Percentiles rank a stretch among this genome's conserved stretches.
Conservation (phyloP, 345 rosid species). For the Reutealis trisperma region DNA sequence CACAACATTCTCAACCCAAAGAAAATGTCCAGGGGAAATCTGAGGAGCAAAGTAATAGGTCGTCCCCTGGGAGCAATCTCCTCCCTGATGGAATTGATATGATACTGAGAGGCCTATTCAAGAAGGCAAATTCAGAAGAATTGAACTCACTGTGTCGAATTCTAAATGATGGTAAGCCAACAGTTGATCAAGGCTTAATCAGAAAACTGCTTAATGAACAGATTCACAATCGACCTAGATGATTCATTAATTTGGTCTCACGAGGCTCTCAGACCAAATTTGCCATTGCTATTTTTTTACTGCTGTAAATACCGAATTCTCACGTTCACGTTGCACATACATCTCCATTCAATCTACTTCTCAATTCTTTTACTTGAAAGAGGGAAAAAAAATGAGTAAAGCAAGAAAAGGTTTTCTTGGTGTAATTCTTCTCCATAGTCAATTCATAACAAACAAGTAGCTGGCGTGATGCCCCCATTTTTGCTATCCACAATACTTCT, state of each 20-base stretch:
- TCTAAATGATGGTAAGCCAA: constrained; percentile 40
- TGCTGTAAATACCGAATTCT: constrained; percentile 37
- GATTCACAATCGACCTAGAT: constrained; percentile 50
- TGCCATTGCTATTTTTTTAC: constrained; percentile 17
- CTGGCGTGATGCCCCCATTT: not conserved
- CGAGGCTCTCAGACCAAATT: not conserved
- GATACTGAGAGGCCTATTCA: constrained; percentile 52
- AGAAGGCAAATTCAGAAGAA: constrained; percentile 76
- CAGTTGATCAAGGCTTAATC: constrained; percentile 38
- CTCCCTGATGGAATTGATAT: constrained; percentile 42
- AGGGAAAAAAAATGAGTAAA: constrained; percentile 1
- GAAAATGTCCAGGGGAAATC: constrained; percentile 28
- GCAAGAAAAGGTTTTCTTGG: not conserved
- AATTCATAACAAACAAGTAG: constrained; percentile 6
- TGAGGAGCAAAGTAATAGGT: constrained; percentile 28
- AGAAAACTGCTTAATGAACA: constrained; percentile 57
- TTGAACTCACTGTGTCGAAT: constrained; percentile 46
- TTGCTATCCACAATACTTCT: not conserved
- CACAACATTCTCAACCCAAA: constrained; percentile 43
- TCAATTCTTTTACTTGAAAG: constrained; percentile 24
- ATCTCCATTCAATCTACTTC: constrained; percentile 12
- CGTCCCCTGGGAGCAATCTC: constrained; percentile 23
- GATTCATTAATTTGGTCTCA: constrained; percentile 30
- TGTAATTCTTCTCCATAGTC: constrained; percentile 1
- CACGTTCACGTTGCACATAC: constrained; percentile 5